Conservation (phyloP, 1,284 basidiomycete genomes). For the Leucoagaricus sp. region DNA sequence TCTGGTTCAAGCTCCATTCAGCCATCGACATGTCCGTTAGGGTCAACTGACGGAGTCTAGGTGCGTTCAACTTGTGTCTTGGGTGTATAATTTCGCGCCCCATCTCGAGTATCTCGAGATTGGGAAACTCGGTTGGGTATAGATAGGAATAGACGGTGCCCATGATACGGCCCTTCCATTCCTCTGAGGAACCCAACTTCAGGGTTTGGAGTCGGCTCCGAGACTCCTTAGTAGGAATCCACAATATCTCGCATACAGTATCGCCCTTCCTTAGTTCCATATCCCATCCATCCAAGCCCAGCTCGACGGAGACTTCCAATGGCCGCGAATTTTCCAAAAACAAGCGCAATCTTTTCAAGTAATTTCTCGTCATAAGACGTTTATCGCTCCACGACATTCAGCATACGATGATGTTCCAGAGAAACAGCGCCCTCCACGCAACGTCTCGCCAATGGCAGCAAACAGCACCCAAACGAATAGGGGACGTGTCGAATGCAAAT, state of each 20-base stretch:
- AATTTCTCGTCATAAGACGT: neutral
- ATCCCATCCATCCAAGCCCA: neutral
- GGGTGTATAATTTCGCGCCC: neutral
- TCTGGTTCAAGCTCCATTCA: neutral
- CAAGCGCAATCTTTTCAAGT: too few relatives aligned
- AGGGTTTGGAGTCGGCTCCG: neutral
- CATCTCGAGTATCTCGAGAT: neutral
- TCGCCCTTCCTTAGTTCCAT: too few relatives aligned
- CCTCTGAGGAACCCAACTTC: neutral
- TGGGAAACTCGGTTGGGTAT: neutral
- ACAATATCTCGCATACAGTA: neutral
- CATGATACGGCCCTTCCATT: too few relatives aligned
- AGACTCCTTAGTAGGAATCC: neutral
- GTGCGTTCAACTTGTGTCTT: neutral
- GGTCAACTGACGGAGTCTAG: neutral
- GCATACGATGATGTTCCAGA: neutral
- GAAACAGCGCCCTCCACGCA: neutral
- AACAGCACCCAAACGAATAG: neutral
- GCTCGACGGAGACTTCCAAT: slow-evolving; percentile 1
- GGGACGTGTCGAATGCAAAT: neutral
- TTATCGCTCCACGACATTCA: too few relatives aligned
- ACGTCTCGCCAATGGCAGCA: slow-evolving; percentile 2
- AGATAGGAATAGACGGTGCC: neutral
- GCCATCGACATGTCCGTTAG: too few relatives aligned
- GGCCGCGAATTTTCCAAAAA: neutral